Base-by-base conservation (phyloP, 306 rosid genomes). In the Arachis stenosperma region DNA sequence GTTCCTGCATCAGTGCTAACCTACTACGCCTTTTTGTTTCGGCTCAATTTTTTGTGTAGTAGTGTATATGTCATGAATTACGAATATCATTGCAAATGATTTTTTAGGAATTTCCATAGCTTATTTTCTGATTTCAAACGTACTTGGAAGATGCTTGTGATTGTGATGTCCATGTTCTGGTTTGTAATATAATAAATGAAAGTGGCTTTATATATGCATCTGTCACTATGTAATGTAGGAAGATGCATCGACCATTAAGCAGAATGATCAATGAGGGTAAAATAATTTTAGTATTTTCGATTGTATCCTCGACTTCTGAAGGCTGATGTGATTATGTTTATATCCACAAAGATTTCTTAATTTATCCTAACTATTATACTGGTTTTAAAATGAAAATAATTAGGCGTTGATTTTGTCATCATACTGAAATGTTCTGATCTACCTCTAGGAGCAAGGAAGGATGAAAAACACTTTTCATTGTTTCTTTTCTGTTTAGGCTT, bases 391-490 rank as follows among this genome's bases (percentile, higher is more conserved):
- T 59, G 71, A 67, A 29, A 15, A 30, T 67, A 37, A 47, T 5
- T 47, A 41, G 37, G 44, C 60, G 5, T 60, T 17, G 42, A 42
- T 64, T 37, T 55, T 58, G 69, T 46, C 75, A 50, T 44, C 42
- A 14, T 30, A 27, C 74, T 75, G 63, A 58, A 50, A 65, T 75
- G 70, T 48, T 59, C 72, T 44, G 70, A 69, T 8, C 61, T 63
- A n/a, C 56, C 29, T 70, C 58, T 11, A 15, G 47, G 44, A 61
- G 40, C n/a, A 52, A 40, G 54, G 75, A 65, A 55, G 70, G 65
- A 56, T 37, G 54, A 50, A 46, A 39, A 11, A 48, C 44, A 39
- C 44, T 62, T 63, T 48, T 50, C 42, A 39, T 48, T 33, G 77
- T 55, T 59, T 59, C 29, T 8, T 75, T 27, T 61, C 5, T 64